Percentiles rank a stretch among this genome's conserved stretches.
Conservation (phyloP, 163 green algal genomes). For the Scenedesmus sp. region DNA sequence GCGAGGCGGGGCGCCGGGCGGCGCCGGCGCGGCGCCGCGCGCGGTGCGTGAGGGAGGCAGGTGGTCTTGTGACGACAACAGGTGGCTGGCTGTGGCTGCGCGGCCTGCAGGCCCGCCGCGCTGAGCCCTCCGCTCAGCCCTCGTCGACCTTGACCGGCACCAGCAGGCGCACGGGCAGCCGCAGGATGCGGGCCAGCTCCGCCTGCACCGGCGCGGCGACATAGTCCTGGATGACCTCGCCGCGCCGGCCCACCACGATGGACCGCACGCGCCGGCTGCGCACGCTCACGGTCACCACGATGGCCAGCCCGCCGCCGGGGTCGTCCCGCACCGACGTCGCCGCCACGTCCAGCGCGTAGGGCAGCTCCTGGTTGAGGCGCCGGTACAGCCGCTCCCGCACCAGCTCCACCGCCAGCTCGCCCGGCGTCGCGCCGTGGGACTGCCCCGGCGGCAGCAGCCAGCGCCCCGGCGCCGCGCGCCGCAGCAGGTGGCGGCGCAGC, state of each 20-base stretch:
- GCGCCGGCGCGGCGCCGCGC: too few species aligned
- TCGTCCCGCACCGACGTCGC: neutral
- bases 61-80: too few species aligned
- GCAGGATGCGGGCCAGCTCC: conserved; percentile 35
- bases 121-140: too few species aligned
- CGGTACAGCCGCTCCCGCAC: conserved; percentile 48
- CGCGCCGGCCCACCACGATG: conserved; percentile 43
- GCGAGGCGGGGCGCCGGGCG: too few species aligned
- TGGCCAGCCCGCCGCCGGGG: conserved; percentile 1
- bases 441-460: conserved; percentile 41
- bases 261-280: conserved; percentile 1
- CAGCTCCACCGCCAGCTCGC: conserved; percentile 44
- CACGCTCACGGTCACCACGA: conserved; percentile 23
- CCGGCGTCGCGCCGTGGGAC: conserved; percentile 9
- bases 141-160: conserved; percentile 29
- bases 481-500: conserved; percentile 31
- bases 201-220: conserved; percentile 14
- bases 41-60: too few species aligned
- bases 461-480: neutral
- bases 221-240: conserved; percentile 43
- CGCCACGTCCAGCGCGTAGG: conserved; percentile 15
- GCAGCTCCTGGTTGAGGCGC: conserved; percentile 49
- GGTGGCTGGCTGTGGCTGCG: too few species aligned
- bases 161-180: conserved; percentile 12
- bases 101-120: too few species aligned